Evolutionary conservation across 2,329 filamentous ascomycete species (phyloP).

Genomic region (Ascochyta pisi): DNA sequence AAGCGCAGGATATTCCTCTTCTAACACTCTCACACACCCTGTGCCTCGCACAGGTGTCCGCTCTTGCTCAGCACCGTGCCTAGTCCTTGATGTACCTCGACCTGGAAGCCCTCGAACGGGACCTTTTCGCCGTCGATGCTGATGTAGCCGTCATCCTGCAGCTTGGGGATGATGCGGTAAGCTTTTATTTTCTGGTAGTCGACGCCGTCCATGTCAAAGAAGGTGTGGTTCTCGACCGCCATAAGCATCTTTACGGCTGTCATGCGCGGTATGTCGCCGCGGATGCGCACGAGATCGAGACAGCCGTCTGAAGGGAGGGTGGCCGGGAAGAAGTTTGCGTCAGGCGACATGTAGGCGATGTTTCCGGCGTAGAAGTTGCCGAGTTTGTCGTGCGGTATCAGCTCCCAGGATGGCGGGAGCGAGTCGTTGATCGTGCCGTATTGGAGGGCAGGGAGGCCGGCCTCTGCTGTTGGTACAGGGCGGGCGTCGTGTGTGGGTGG

Average conservation of each 20-base stretch:
- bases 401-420: constrained; percentile 78
- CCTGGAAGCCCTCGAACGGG: constrained; percentile 89
- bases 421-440: constrained; percentile 83
- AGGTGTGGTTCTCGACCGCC: constrained; percentile 72
- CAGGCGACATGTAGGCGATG: constrained; percentile 89
- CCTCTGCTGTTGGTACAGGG: constrained; percentile 24
- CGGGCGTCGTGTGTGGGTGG: constrained; percentile 32
- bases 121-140: constrained; percentile 92
- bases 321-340: constrained; percentile 86
- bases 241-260: constrained; percentile 74
- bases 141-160: constrained; percentile 73
- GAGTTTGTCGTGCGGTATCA: constrained; percentile 75
- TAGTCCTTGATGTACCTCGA: constrained; percentile 81
- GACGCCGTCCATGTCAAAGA: constrained; percentile 82
- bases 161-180: constrained; percentile 80
- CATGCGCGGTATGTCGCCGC: constrained; percentile 73
- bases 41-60: constrained; percentile 72
- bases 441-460: constrained; percentile 71
- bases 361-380: constrained; percentile 96
- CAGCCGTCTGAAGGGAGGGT: constrained; percentile 83
- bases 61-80: constrained; percentile 84
- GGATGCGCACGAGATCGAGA: constrained; percentile 82
- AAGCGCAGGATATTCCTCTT: background rate
- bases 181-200: constrained; percentile 85
- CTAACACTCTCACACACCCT: constrained; percentile 32